Conservation (phyloP, 2,329 filamentous ascomycete genomes). For the Magnaporthiopsis rhizophila region DNA sequence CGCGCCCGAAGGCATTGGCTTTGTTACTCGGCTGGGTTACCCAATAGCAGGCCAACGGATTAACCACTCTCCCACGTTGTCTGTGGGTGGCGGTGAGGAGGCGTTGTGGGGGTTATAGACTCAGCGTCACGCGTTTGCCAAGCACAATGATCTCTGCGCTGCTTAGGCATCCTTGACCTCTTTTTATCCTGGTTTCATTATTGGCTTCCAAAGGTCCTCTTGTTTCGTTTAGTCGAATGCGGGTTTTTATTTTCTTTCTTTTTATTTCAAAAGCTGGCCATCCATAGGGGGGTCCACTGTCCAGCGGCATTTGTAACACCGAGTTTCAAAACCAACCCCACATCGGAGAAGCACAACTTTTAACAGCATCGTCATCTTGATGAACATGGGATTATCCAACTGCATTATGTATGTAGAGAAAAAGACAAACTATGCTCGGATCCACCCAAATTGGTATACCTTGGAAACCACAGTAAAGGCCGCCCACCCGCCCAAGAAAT, state of each 20-base stretch:
- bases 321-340: not conserved
- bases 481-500: too few species aligned
- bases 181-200: too few species aligned
- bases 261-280: too few species aligned
- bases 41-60: slow-evolving; percentile 13
- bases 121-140: slow-evolving; percentile 9
- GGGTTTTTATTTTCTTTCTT: too few species aligned
- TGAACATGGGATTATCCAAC: not conserved
- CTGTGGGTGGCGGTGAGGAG: not conserved
- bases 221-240: too few species aligned
- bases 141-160: not conserved
- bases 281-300: too few species aligned
- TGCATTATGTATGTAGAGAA: too few species aligned
- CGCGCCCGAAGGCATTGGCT: not conserved
- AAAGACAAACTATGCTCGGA: too few species aligned
- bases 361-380: not conserved
- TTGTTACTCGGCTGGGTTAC: slow-evolving; percentile 2
- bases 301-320: not conserved
- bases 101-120: not conserved
- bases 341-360: not conserved
- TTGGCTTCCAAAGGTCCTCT: too few species aligned
- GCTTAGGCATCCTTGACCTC: not conserved
- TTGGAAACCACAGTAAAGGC: not conserved
- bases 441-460: too few species aligned
- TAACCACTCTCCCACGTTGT: not conserved